A percentile compares a stretch with the other conserved stretches of the same genome.
Evolutionary conservation across 345 rosid genomes (phyloP).

Genomic region (Noccaea caerulescens): DNA sequence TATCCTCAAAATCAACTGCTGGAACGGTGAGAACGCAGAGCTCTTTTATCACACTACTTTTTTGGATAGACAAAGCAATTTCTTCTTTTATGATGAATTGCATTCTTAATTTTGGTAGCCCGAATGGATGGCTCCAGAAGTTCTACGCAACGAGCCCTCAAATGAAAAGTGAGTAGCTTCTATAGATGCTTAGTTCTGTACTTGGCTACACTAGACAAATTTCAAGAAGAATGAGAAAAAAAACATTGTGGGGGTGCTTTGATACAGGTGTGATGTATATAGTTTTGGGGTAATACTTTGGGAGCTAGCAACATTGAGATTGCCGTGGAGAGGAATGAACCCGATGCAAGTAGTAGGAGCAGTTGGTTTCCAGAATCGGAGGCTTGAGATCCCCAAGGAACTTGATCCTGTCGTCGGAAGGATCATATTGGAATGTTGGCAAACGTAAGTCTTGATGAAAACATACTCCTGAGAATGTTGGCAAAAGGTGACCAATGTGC

Average conservation of each 20-base stretch:
- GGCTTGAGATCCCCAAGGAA: constrained; percentile 96
- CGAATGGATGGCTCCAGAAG: constrained; percentile 99
- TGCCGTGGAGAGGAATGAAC: constrained; percentile 99
- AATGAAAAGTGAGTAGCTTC: constrained; percentile 84
- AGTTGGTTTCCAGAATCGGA: constrained; percentile 96
- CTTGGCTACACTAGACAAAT: background rate
- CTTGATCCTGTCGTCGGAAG: constrained; percentile 86
- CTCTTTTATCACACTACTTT: constrained; percentile 11
- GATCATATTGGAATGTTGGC: constrained; percentile 96
- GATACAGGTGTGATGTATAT: constrained; percentile 88
- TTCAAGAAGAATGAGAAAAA: background rate
- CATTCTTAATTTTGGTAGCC: constrained; percentile 64
- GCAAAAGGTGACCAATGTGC: background rate
- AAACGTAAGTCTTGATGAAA: constrained; percentile 59
- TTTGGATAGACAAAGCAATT: constrained; percentile 14
- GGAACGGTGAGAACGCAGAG: constrained; percentile 73
- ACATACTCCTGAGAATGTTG: background rate
- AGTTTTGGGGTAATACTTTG: constrained; percentile 97
- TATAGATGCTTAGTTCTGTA: constrained; percentile 1
- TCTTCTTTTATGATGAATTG: constrained; percentile 37
- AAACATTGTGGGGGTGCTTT: constrained; percentile 6
- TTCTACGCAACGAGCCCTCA: constrained; percentile 92
- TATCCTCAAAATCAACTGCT: constrained; percentile 99
- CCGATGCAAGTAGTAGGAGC: constrained; percentile 99
- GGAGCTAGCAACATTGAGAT: constrained; percentile 94